phyloP scores from a whole-genome alignment of 805 yeast genomes.

The Vanderwaltozyma yarrowii region DNA sequence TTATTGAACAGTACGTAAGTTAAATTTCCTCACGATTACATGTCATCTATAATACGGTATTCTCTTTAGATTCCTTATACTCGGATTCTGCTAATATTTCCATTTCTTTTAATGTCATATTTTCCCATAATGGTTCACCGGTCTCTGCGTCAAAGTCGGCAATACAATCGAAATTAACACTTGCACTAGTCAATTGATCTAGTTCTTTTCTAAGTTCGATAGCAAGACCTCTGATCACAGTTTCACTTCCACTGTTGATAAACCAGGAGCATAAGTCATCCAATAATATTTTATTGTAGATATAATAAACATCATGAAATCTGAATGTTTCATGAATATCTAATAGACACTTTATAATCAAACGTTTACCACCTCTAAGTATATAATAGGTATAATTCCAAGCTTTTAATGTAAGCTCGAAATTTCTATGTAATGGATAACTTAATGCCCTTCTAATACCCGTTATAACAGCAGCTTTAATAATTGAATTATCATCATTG shows the following conservation, averaged over 20 bases:
- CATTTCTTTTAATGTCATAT: slow-evolving; percentile 43
- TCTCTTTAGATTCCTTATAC: slow-evolving; percentile 8
- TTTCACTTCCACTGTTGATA: slow-evolving; percentile 47
- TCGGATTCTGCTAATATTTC: slow-evolving; percentile 49
- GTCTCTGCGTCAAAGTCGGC: slow-evolving; percentile 28
- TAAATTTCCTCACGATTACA: no score
- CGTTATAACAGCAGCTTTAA: slow-evolving; percentile 48
- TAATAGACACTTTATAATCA: slow-evolving; percentile 49
- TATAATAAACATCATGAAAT: slow-evolving; percentile 74
- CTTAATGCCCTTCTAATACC: slow-evolving; percentile 63
- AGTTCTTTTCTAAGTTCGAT: slow-evolving; percentile 46
- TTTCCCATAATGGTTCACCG: slow-evolving; percentile 33
- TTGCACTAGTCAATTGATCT: slow-evolving; percentile 28
- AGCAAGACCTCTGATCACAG: slow-evolving; percentile 50
- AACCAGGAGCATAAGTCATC: slow-evolving; percentile 76
- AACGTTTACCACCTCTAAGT: slow-evolving; percentile 59
- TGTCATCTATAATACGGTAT: no score
- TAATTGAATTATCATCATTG: slow-evolving; percentile 16
- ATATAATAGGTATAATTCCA: slow-evolving; percentile 69
- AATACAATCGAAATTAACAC: slow-evolving; percentile 36
- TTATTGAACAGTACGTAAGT: slow-evolving; percentile 6
- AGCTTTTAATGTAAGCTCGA: slow-evolving; percentile 43
- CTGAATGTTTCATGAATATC: slow-evolving; percentile 64
- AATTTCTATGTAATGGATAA: slow-evolving; percentile 73
- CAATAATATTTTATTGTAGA: slow-evolving; percentile 65